A percentile compares a stretch with the other conserved stretches of the same genome.
phyloP scores from a whole-genome alignment of 306 rosid species.

The Mucuna pruriens region DNA sequence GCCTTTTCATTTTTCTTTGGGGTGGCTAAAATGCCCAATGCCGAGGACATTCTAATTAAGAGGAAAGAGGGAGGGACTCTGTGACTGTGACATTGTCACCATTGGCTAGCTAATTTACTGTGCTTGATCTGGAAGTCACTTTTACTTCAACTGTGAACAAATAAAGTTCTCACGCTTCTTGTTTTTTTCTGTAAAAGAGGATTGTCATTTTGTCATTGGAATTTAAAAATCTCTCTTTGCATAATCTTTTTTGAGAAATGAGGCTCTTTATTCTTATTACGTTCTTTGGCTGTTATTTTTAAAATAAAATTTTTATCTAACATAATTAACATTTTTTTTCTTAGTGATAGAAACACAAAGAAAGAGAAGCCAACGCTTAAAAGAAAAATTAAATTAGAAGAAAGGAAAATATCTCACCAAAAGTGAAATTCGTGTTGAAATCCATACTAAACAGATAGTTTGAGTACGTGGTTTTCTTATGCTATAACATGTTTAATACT shows the following conservation, averaged over 20 bases:
- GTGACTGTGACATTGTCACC: constrained; percentile 31
- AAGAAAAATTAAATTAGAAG: neutral
- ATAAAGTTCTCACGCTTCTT: constrained; percentile 31
- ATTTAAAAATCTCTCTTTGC: constrained; percentile 40
- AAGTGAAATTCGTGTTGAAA: too few species aligned
- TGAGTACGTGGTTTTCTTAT: too few species aligned
- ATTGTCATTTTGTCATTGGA: constrained; percentile 35
- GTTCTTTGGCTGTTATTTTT: neutral
- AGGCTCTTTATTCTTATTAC: neutral
- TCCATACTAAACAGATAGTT: too few species aligned
- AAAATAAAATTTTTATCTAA: neutral
- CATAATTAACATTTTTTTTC: neutral
- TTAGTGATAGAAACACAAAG: neutral
- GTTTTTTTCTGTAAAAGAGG: constrained; percentile 14
- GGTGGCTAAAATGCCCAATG: constrained; percentile 36
- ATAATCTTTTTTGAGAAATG: neutral
- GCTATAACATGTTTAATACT: too few species aligned
- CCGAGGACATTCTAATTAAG: constrained; percentile 32
- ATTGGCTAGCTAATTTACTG: constrained; percentile 27
- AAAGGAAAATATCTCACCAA: neutral
- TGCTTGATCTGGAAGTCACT: constrained; percentile 43
- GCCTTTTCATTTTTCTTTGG: neutral
- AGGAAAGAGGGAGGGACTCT: neutral
- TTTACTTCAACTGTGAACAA: constrained; percentile 37
- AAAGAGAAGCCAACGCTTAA: neutral